phyloP scores from a whole-genome alignment of 495 filamentous ascomycete species.

The Aspergillus carlsbadensis region DNA sequence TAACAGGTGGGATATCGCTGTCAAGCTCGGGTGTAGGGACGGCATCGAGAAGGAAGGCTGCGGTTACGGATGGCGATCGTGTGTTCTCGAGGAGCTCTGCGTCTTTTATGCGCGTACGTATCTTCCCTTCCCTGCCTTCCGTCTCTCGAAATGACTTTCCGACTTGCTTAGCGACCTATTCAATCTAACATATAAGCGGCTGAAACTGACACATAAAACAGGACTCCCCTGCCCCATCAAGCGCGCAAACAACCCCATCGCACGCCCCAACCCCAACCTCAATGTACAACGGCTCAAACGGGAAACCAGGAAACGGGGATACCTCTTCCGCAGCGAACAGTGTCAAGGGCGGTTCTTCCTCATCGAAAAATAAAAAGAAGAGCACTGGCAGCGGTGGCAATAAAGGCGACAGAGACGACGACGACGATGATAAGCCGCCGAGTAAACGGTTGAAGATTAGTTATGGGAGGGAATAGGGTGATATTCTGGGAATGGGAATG shows the following conservation, averaged over 20 bases:
- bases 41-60: constrained; percentile 43
- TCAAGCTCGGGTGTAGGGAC: constrained; percentile 27
- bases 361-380: constrained; percentile 49
- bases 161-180: background rate
- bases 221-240: constrained; percentile 51
- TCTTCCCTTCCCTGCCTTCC: background rate
- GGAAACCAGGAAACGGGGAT: constrained; percentile 31
- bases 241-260: constrained; percentile 47
- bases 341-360: constrained; percentile 28
- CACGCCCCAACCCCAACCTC: constrained; percentile 52
- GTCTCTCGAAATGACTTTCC: background rate
- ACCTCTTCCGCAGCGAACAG: constrained; percentile 26
- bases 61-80: constrained; percentile 48
- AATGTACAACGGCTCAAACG: constrained; percentile 33
- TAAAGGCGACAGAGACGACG: constrained; percentile 35
- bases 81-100: constrained; percentile 54
- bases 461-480: constrained; percentile 44
- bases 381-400: constrained; percentile 3
- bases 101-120: constrained; percentile 49
- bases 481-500: background rate
- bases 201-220: constrained; percentile 17
- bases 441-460: constrained; percentile 53
- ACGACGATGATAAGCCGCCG: constrained; percentile 45
- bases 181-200: background rate
- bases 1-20: constrained; percentile 47